Base-by-base conservation (phyloP, 2,329 filamentous ascomycete species). In the Teratosphaeria epicoccoides region DNA sequence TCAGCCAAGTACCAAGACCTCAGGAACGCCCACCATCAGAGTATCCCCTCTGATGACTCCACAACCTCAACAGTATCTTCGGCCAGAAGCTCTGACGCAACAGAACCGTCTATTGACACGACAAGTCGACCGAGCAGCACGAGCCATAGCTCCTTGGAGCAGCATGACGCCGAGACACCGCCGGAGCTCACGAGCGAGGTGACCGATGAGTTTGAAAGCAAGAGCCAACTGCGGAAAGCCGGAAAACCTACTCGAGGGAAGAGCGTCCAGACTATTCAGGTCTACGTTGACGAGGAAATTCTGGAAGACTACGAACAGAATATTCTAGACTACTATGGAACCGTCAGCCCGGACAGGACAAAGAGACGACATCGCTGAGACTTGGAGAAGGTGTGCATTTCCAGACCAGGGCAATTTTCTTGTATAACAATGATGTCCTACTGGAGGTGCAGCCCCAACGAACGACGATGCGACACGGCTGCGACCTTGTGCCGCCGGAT, bases 221-320 rank as follows among this genome's bases (percentile, higher is more conserved):
- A 46, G 25, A 5, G 33, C 9, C 14, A n/a, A 5, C 14, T 4
- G 5, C 17, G 33, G 33, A 40, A 20, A 9, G 33, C n/a, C 3
- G 20, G 44, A 14, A 46, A 24, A 11, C 44, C 46, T 4, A 44
- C 20, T 22, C 44, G 46, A 43, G 52, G 52, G 28, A 51, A 53
- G 37, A 24, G 23, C n/a, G 50, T 55, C 11, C 60, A 61, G 28
- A 59, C 59, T 3, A 59, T 61, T 14, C 58, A 63, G 47, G 61
- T 62, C 7, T 60, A 57, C 50, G 43, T 62, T 10, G 60, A 60
- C 14, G 52, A 57, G 14, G 60, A 61, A 10, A 52, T 57, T 10
- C 33, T 55, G 52, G 55, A 55, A 17, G 49, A 49, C 28, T 57
- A 55, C 29, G 24, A 49, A n/a, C 20, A 47, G 33, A 17, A 40